These are phyloP conservation scores for Solanum stenotomum DNA, from an alignment of 257 asterid genomes.

Conservation along the genomic window DNA sequence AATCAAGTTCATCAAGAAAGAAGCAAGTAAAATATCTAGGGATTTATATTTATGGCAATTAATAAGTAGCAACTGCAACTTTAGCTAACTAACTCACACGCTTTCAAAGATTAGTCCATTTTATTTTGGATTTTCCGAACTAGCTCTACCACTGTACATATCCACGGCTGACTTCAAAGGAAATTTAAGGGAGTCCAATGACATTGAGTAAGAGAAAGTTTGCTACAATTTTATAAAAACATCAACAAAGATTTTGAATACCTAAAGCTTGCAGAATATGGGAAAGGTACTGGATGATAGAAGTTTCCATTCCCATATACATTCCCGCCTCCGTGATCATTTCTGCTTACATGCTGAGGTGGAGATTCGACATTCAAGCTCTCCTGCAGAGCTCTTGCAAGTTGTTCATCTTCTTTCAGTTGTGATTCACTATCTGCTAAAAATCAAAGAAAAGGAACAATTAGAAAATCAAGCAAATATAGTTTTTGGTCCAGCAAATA, in stretches of 20 bases:
- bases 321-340: constrained; percentile 9
- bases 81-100: not conserved
- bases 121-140: not conserved
- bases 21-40: not conserved
- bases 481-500: not conserved
- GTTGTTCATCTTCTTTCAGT: constrained; percentile 63
- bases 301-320: constrained; percentile 22
- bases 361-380: constrained; percentile 56
- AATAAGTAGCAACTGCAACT: not conserved
- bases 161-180: not conserved
- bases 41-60: not conserved
- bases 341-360: constrained; percentile 23
- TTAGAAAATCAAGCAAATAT: not conserved
- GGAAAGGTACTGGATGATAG: constrained; percentile 38
- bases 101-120: not conserved
- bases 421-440: constrained; percentile 45
- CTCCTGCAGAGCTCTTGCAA: constrained; percentile 73
- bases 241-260: constrained; percentile 1
- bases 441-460: not conserved
- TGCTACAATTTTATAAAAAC: not conserved
- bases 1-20: not conserved
- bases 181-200: not conserved
- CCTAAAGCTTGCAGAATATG: constrained; percentile 37
- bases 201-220: not conserved
- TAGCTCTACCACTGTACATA: not conserved